Evolutionary conservation across 495 filamentous ascomycete genomes (phyloP), one percentile per base, ranked within the genome.

Genomic region (Talaromyces ruber): DNA sequence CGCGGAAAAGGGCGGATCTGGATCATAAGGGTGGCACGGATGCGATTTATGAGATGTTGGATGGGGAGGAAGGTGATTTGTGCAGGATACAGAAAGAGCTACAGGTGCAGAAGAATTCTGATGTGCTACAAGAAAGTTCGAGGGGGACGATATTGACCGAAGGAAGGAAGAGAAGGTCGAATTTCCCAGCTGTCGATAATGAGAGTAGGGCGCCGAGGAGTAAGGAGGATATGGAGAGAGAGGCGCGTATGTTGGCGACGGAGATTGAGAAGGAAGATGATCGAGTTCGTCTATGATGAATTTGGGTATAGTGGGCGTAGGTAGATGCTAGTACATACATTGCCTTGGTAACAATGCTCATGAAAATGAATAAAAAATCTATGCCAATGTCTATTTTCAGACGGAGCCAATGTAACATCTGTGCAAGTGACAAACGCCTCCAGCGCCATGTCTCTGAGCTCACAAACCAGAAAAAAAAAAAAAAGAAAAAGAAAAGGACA

Each of bases 61-160:
- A 96, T 69, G 84, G 81, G 34, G 91, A 95, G 71, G 89, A 90
- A 64, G 93, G 92, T 9, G 87, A 97, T 76, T 76, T 97, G n/a
- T 86, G 86, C 12, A 80, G 78, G 50, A 81, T 80, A 58, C 72
- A 82, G 37, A 47, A 65, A 51, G 62, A 59, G 47, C 30, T 45
- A 34, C 50, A 60, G 37, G 18, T 62, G 59, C 58, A 67, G 30
- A 62, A 59, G 60, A 14, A 16, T 4, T 5, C 34, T 4, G 34
- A 39, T 39, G 14, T 16, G 14, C 26, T 62, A 55, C 58, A 66
- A 29, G 18, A 47, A 21, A 47, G 43, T 47, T 47, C 18, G 43
- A 21, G n/a, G 7, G 43, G 18, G 18, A 47, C 43, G 14, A 47
- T 14, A 39, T 9, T 39, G 16, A 14, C 60, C 61, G 53, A 64